These are phyloP conservation scores for Colletotrichum sp. DNA, from an alignment of 2,329 filamentous ascomycete species.

Conservation along the genomic window DNA sequence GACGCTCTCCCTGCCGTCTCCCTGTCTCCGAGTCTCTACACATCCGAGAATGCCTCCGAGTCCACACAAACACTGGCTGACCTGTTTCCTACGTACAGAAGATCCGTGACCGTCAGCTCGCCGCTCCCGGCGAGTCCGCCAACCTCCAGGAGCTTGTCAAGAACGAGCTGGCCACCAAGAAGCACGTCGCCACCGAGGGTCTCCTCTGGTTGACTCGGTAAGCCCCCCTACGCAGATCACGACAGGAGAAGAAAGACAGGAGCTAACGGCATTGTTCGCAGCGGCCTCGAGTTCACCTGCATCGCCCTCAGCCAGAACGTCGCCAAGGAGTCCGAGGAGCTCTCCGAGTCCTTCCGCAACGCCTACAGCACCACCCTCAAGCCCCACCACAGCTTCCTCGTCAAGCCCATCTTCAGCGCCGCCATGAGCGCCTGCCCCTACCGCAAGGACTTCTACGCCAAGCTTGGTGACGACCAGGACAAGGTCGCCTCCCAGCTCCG, in stretches of 20 bases:
- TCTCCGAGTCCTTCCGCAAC: constrained; percentile 83
- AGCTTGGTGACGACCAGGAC: constrained; percentile 73
- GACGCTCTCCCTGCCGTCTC: background rate
- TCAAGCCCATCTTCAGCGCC: constrained; percentile 91
- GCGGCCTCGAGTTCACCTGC: constrained; percentile 92
- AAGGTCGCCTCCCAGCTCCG: constrained; percentile 70
- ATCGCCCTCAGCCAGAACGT: constrained; percentile 83
- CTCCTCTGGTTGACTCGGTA: constrained; percentile 91
- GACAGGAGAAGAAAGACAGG: background rate
- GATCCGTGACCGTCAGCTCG: constrained; percentile 82
- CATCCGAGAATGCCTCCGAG: background rate
- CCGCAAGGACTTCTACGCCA: constrained; percentile 89
- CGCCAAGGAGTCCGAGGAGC: constrained; percentile 71
- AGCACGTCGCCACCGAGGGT: constrained; percentile 87
- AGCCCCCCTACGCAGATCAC: constrained; percentile 24
- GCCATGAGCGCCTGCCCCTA: constrained; percentile 95
- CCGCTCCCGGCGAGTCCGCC: constrained; percentile 77
- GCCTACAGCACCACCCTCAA: constrained; percentile 90
- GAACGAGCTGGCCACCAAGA: constrained; percentile 89
- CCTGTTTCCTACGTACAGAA: constrained; percentile 63
- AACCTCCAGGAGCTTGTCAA: constrained; percentile 84
- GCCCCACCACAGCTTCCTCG: constrained; percentile 87
- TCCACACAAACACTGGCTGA: background rate
- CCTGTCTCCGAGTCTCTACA: background rate
- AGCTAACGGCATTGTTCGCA: constrained; percentile 39